phyloP scores from a whole-genome alignment of 176 grass and related monocot species.

The Rhipidocladum racemiflorum region DNA sequence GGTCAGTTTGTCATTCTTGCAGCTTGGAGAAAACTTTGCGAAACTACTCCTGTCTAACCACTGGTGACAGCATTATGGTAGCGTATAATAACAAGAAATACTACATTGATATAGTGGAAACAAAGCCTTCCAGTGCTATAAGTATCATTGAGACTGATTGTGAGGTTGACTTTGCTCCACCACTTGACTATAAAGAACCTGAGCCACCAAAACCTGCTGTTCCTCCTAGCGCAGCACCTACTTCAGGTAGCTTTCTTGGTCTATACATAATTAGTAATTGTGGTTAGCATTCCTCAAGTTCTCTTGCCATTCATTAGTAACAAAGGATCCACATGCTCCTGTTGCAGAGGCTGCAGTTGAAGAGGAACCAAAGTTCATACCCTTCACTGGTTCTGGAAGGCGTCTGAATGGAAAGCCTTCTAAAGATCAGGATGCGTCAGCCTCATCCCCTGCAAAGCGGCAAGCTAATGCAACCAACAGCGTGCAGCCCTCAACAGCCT shows the following conservation, averaged over 20 bases:
- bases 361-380: conserved; percentile 70
- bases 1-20: conserved; percentile 27
- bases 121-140: conserved; percentile 85
- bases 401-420: conserved; percentile 73
- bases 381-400: conserved; percentile 75
- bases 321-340: not conserved
- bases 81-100: conserved; percentile 98
- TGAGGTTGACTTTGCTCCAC: conserved; percentile 99
- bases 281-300: not conserved
- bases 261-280: not conserved
- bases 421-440: conserved; percentile 40
- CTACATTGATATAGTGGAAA: conserved; percentile 98
- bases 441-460: conserved; percentile 49
- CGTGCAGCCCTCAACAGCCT: conserved; percentile 42
- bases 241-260: conserved; percentile 43
- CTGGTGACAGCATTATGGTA: conserved; percentile 98
- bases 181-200: conserved; percentile 92
- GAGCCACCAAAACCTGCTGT: conserved; percentile 48
- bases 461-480: conserved; percentile 46
- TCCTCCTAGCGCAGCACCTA: conserved; percentile 32
- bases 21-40: conserved; percentile 95
- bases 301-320: conserved; percentile 28
- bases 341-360: conserved; percentile 53
- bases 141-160: conserved; percentile 99
- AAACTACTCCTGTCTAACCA: conserved; percentile 94